Evolutionary conservation across 2,329 filamentous ascomycete species (phyloP).

Genomic region (Xylariales sp.): DNA sequence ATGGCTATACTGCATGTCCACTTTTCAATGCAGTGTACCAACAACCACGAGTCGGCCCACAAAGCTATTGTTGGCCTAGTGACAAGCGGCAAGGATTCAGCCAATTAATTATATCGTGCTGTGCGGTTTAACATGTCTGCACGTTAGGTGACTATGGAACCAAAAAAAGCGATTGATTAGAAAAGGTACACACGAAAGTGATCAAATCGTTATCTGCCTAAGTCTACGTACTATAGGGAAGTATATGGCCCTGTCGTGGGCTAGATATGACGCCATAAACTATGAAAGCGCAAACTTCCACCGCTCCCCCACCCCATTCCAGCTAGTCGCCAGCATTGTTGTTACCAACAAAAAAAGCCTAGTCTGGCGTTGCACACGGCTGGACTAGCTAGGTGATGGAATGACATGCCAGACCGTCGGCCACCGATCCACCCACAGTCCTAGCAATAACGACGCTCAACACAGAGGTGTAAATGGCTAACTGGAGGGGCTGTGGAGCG

Average conservation of each 20-base stretch:
- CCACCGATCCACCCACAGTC: too few relatives aligned
- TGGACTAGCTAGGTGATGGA: too few relatives aligned
- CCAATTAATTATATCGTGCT: background rate
- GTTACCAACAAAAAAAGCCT: too few relatives aligned
- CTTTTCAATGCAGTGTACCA: too few relatives aligned
- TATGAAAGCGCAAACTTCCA: background rate
- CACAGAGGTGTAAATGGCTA: too few relatives aligned
- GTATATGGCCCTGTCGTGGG: background rate
- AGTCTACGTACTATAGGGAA: background rate
- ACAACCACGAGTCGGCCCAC: too few relatives aligned
- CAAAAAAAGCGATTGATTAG: background rate
- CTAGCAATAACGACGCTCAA: too few relatives aligned
- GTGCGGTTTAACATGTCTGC: background rate
- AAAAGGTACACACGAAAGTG: background rate
- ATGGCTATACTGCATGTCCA: too few relatives aligned
- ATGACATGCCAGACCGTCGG: too few relatives aligned
- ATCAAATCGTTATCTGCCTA: background rate
- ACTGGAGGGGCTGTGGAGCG: too few relatives aligned
- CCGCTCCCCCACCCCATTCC: background rate
- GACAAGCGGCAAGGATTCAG: background rate
- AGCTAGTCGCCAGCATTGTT: background rate
- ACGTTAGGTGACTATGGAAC: background rate
- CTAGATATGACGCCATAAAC: background rate
- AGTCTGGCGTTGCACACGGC: too few relatives aligned
- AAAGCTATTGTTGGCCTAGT: background rate